A percentile compares a stretch with the other conserved stretches of the same genome.
These are phyloP conservation scores for Populus hybrid DNA, from an alignment of 441 rosid species.

Conservation along the genomic window DNA sequence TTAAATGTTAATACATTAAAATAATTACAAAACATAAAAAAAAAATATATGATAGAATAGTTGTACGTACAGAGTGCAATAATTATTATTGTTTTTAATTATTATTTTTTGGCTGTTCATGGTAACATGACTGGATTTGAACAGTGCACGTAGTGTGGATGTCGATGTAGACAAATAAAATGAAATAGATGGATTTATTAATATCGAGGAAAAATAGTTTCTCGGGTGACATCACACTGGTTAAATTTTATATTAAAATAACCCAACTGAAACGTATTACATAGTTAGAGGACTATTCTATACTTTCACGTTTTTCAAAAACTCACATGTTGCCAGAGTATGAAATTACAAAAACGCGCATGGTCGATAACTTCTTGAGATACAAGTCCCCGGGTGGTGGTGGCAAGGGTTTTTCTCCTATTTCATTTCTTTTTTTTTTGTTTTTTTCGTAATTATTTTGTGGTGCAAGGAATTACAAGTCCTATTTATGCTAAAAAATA, in stretches of 20 bases:
- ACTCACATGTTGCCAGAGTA: neutral
- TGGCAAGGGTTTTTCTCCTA: neutral
- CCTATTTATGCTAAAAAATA: neutral
- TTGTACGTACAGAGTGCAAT: neutral
- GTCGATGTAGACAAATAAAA: neutral
- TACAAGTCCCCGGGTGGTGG: neutral
- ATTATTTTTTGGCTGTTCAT: neutral
- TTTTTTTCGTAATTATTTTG: neutral
- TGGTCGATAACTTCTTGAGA: neutral
- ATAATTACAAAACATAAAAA: no score
- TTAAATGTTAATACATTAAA: no score
- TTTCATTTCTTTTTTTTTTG: neutral
- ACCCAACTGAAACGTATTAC: neutral
- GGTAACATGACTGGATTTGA: neutral
- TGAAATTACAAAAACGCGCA: neutral
- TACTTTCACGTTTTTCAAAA: neutral
- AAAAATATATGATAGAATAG: neutral
- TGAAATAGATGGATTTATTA: neutral
- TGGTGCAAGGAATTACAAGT: slow-evolving; percentile 10
- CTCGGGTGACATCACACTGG: neutral
- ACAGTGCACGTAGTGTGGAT: neutral
- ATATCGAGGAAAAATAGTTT: neutral
- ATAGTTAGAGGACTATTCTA: neutral
- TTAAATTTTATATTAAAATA: no score
- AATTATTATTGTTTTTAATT: neutral